Conservation (phyloP, 2,329 filamentous ascomycete species). For the Orbilia quercus region DNA sequence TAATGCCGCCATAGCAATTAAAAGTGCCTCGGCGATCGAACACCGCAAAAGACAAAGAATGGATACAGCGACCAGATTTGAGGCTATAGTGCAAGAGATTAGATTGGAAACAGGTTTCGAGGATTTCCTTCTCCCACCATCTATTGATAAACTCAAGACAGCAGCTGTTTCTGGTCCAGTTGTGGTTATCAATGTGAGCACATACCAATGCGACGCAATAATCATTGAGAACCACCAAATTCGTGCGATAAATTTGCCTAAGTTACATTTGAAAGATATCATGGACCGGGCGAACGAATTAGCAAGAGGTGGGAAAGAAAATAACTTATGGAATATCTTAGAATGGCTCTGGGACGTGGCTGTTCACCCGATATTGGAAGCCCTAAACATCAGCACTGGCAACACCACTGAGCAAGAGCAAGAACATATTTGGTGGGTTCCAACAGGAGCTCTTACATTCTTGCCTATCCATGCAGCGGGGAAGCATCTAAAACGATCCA, state of each 20-base stretch:
- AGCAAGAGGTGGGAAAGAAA: slow-evolving; percentile 44
- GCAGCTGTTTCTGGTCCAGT: slow-evolving; percentile 60
- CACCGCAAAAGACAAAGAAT: neutral
- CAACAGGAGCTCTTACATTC: slow-evolving; percentile 59
- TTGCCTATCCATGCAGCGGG: slow-evolving; percentile 63
- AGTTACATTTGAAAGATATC: slow-evolving; percentile 11
- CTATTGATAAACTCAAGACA: slow-evolving; percentile 57
- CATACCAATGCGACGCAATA: slow-evolving; percentile 16
- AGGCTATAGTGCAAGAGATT: slow-evolving; percentile 50
- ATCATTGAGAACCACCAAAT: slow-evolving; percentile 16
- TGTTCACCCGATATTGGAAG: slow-evolving; percentile 60
- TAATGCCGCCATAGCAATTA: neutral
- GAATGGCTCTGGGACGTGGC: slow-evolving; percentile 62
- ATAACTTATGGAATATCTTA: slow-evolving; percentile 44
- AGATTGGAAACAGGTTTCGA: slow-evolving; percentile 58
- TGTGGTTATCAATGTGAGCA: slow-evolving; percentile 61
- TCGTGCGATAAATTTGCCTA: neutral
- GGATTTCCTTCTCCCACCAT: slow-evolving; percentile 58
- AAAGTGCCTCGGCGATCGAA: neutral
- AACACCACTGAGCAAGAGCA: slow-evolving; percentile 24
- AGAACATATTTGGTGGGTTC: slow-evolving; percentile 62
- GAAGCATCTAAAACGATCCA: slow-evolving; percentile 56
- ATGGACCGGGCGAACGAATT: neutral
- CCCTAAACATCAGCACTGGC: slow-evolving; percentile 56
- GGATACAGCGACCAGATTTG: slow-evolving; percentile 4